Evolutionary conservation across 2,329 filamentous ascomycete species (phyloP), one percentile per base, ranked within the genome.

Genomic region (Phaeosphaeria sp.): DNA sequence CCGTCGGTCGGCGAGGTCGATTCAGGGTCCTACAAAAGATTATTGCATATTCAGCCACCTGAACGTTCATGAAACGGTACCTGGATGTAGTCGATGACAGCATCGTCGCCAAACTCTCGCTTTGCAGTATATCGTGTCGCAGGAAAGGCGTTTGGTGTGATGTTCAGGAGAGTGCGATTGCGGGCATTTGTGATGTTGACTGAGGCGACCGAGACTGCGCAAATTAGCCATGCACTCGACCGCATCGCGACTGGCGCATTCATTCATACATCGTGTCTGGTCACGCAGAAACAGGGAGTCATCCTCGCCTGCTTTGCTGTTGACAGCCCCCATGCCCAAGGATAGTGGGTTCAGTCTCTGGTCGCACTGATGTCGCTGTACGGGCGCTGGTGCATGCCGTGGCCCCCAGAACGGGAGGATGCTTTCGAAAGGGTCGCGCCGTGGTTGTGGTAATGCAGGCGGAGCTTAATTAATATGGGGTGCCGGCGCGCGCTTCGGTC

Each of bases 51-150:
- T 33, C 22, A n/a, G 30, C 7, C 25, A 53, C 48, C 27, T 18
- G 53, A 45, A 30, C 15, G 45, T 21, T 33, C 25, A 13, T 33
- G 39, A 51, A 59, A 48, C 36, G 48, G 63, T 82, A 96, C 93
- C 88, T 97, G 94, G 44, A 99, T 87, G 80, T 92, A 99, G 80
- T 98, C 94, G 65, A 97, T 83, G 7, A 91, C 89, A 54, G 84
- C 83, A 61, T 87, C 87, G 74, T 99, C 94, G 68, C 89, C 89
- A 22, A 83, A 63, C 42, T 93, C 87, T 72, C 91, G 88, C 72
- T 86, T 89, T 48, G 89, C 91, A 66, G 83, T 84, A 74, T 95
- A 87, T 82, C 89, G 88, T 55, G 88, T 90, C 42, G 93, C 91
- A 64, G 95, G 95, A 74, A 91, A 98, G 66, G 89, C 85, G 83